phyloP scores from a whole-genome alignment of 2,329 filamentous ascomycete species.

The Pseudopithomyces chartarum region DNA sequence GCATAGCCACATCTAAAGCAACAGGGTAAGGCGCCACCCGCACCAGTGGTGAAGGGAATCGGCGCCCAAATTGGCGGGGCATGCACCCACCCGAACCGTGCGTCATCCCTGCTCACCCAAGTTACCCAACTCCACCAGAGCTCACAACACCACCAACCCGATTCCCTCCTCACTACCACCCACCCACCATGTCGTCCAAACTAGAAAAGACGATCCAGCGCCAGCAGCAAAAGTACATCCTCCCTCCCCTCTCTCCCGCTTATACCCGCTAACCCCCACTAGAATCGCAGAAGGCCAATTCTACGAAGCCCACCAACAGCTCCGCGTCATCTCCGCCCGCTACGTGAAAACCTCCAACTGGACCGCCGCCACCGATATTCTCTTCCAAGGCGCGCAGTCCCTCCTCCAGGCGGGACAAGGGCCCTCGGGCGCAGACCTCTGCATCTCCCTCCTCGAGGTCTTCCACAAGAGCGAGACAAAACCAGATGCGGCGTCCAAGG shows the following conservation, averaged over 20 bases:
- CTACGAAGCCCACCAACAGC: constrained; percentile 99
- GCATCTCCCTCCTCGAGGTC: constrained; percentile 84
- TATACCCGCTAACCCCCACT: constrained; percentile 22
- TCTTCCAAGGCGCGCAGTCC: constrained; percentile 81
- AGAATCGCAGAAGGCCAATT: constrained; percentile 89
- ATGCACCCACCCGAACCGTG: not conserved
- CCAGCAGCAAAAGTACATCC: constrained; percentile 73
- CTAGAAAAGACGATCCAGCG: constrained; percentile 74
- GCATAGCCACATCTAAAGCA: not conserved
- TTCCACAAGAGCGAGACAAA: constrained; percentile 85
- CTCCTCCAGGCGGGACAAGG: constrained; percentile 92
- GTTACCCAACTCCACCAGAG: not conserved
- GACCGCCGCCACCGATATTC: constrained; percentile 81
- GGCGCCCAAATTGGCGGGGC: not conserved
- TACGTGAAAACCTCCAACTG: constrained; percentile 91
- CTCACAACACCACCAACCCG: not conserved
- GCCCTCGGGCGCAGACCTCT: constrained; percentile 88
- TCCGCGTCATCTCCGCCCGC: constrained; percentile 90
- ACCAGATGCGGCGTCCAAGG: constrained; percentile 75
- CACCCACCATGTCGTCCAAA: constrained; percentile 48
- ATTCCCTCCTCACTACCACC: not conserved
- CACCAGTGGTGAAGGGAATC: not conserved
- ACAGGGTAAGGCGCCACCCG: not conserved
- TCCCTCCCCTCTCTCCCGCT: not conserved
- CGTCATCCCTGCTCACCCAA: not conserved